A percentile compares a stretch with the other conserved stretches of the same genome.
phyloP scores from a whole-genome alignment of 495 filamentous ascomycete species.

The Xylaria palmicola region DNA sequence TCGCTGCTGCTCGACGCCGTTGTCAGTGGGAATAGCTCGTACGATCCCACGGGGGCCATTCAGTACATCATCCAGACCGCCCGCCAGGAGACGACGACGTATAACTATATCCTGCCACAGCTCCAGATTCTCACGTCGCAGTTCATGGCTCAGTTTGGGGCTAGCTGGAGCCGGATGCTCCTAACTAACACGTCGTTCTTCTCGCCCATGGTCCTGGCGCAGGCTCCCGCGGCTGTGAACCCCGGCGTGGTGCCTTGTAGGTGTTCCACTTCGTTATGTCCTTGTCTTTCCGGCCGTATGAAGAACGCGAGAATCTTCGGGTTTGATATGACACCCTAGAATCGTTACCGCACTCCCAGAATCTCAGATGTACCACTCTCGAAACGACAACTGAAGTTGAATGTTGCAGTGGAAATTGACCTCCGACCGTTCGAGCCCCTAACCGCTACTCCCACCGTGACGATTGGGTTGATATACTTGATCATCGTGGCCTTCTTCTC shows the following conservation, averaged over 20 bases:
- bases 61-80: constrained; percentile 59
- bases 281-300: too few relatives aligned
- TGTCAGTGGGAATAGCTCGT: constrained; percentile 55
- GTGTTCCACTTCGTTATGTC: background rate
- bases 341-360: background rate
- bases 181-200: constrained; percentile 33
- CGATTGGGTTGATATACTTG: constrained; percentile 68
- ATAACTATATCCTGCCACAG: constrained; percentile 54
- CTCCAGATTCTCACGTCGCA: constrained; percentile 44
- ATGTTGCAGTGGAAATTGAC: constrained; percentile 45
- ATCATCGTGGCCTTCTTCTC: constrained; percentile 75
- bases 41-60: constrained; percentile 63
- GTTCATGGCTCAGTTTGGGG: constrained; percentile 52
- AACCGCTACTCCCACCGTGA: constrained; percentile 57
- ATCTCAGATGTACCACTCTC: background rate
- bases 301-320: too few relatives aligned
- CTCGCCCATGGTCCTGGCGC: constrained; percentile 41
- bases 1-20: constrained; percentile 58
- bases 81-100: constrained; percentile 56
- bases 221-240: constrained; percentile 58
- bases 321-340: background rate
- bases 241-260: constrained; percentile 52
- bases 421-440: constrained; percentile 62
- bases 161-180: constrained; percentile 50
- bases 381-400: constrained; percentile 21